A percentile compares a stretch with the other conserved stretches of the same genome.
phyloP scores from a whole-genome alignment of 805 yeast species.

The Yarrowia divulgata region DNA sequence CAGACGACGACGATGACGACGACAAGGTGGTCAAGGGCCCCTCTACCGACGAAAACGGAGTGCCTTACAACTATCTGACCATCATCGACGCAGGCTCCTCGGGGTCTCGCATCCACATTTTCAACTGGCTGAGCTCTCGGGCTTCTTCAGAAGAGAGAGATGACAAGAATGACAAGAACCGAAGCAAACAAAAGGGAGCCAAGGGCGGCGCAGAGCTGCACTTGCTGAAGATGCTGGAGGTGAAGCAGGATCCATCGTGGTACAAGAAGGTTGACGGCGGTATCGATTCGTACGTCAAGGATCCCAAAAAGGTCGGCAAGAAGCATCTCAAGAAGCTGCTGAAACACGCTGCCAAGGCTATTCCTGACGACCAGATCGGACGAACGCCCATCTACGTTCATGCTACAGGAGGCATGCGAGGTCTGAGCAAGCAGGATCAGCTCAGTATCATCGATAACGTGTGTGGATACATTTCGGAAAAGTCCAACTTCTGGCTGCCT shows the following conservation, averaged over 20 bases:
- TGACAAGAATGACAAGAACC: constrained; percentile 30
- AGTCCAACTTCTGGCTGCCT: constrained; percentile 63
- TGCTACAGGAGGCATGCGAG: constrained; percentile 97
- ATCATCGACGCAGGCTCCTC: constrained; percentile 94
- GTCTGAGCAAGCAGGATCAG: constrained; percentile 65
- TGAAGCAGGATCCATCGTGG: constrained; percentile 58
- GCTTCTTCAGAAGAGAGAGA: background rate
- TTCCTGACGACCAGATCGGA: constrained; percentile 29
- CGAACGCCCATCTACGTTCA: constrained; percentile 74
- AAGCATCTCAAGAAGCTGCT: constrained; percentile 61
- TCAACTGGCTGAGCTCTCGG: constrained; percentile 52
- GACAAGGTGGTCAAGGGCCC: constrained; percentile 24
- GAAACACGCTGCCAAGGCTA: constrained; percentile 26
- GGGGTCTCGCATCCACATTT: constrained; percentile 85
- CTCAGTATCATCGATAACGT: constrained; percentile 62
- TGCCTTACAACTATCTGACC: constrained; percentile 50
- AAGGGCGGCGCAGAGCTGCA: constrained; percentile 27
- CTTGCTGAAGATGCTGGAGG: constrained; percentile 40
- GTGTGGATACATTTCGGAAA: constrained; percentile 62
- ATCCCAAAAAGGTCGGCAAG: constrained; percentile 61
- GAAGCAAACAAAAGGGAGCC: constrained; percentile 33
- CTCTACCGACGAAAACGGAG: constrained; percentile 18
- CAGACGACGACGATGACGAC: constrained; percentile 29
- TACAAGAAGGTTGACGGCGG: constrained; percentile 81
- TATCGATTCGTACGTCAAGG: constrained; percentile 65